Evolutionary conservation across 75 land plant species (phyloP).

Genomic region (Chamaecyparis obtusa): DNA sequence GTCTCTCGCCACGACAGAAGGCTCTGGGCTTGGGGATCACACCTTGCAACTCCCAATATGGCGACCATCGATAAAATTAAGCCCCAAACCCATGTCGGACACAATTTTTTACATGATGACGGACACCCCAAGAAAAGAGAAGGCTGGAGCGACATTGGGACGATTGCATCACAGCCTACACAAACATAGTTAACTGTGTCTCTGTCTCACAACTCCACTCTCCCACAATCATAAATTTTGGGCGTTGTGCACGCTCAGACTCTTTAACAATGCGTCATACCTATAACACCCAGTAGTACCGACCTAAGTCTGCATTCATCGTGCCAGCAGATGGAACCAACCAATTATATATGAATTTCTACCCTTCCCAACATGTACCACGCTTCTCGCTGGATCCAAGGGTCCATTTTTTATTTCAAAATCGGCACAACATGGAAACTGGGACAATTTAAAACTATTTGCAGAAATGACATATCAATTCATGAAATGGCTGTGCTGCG

Average conservation of each 20-base stretch:
- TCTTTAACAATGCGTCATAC: neutral
- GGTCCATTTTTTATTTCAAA: neutral
- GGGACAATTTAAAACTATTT: neutral
- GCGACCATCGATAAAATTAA: neutral
- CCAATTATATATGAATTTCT: neutral
- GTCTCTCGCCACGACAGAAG: constrained; percentile 48
- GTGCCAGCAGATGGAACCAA: neutral
- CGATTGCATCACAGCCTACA: constrained; percentile 9
- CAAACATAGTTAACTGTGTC: neutral
- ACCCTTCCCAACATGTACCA: neutral
- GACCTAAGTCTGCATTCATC: neutral
- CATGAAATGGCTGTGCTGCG: neutral
- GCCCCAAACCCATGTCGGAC: neutral
- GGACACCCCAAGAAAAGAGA: constrained; percentile 9
- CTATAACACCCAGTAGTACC: too few relatives aligned
- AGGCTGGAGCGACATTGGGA: constrained; percentile 7
- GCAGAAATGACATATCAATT: neutral
- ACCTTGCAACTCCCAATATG: neutral
- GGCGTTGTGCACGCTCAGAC: neutral
- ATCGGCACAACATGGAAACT: neutral
- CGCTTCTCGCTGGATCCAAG: neutral
- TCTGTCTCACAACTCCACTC: neutral
- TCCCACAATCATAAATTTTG: neutral
- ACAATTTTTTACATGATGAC: neutral
- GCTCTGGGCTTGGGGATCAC: constrained; percentile 46